Base-by-base conservation (phyloP, 2,329 filamentous ascomycete genomes). In the Alternaria angustiovoidea region DNA sequence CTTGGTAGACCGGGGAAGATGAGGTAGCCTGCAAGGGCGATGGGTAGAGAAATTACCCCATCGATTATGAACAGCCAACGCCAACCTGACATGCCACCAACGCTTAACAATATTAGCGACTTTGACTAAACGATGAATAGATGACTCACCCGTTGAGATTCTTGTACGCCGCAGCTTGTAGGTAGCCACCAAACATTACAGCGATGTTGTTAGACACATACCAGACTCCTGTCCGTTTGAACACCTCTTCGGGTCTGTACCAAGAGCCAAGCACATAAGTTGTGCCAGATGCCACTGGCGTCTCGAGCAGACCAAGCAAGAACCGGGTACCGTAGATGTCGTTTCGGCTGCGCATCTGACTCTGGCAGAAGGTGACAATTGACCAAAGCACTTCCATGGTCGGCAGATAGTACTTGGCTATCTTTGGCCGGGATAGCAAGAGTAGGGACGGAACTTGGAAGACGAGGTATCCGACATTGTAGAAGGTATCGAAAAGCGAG, bases 51-150 rank as follows among this genome's bases (percentile, higher is more conserved):
- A 64, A 87, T 86, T 39, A 86, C 76, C 0, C 83, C 84, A 65
- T 88, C 85, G 42, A 87, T 84, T 39, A 88, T 83, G 57, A 88
- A 88, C 0, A 88, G 77, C 85, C 75, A 78, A 26, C 75, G 59
- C 83, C 83, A 86, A 0, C 85, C 85, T 0, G 81, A 75, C 68
- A 83, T 81, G 0, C 85, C 85, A 11, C 71, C 71, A 0, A 81
- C 70, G 0, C 69, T 67, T 6, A 3, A 20, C 16, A 2, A 8
- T 2, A n/a, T 65, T 24, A 65, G 56, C 34, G n/a, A 41, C 16
- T n/a, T n/a, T n/a, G n/a, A n/a, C n/a, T n/a, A n/a, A n/a, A n/a
- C n/a, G n/a, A n/a, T n/a, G n/a, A n/a, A n/a, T n/a, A n/a, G n/a
- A 22, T 18, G 7, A 39, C 58, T 38, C 46, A 62, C 65, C 85